Base-by-base conservation (phyloP, 2,329 filamentous ascomycete species). In the Hyphodiscus sp. region DNA sequence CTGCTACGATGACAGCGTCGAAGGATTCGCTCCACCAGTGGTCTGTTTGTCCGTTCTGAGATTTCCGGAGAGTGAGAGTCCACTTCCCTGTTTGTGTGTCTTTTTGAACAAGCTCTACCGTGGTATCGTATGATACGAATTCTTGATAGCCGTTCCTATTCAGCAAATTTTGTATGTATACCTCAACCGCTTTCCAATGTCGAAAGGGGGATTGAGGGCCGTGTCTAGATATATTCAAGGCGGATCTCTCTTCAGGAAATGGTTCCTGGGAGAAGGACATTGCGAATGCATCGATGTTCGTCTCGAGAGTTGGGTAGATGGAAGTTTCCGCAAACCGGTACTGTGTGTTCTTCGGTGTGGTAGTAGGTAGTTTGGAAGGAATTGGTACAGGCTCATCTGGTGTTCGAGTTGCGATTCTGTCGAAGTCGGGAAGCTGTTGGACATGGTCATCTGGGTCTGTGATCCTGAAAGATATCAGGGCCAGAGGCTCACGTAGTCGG, bases 1-100 rank as follows among this genome's bases (percentile, higher is more conserved):
- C 80, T 0, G 85, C 82, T 4, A 86, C 79, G 1, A 88, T 76
- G 0, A 89, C 73, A 0, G 83, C 81, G 62, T 89, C 85, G 56
- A 94, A 80, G 0, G 63, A 55, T 62, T 86, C 83, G 0, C 68
- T 69, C 82, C 82, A 85, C 81, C 83, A 86, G 55, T 77, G 76
- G 59, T 85, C 79, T 42, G 68, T 66, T 15, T 66, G 56, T 1
- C 64, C 58, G 2, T 69, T 69, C 2, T 68, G 65, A 59, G 67
- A 53, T 69, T 72, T 71, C 16, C 80, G 71, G 20, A 86, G 63
- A 1, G 74, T 77, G 2, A 83, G 60, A 42, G 71, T 72, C 81
- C 76, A 85, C 66, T 77, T 76, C 0, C 51, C 55, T 41, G 46
- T 56, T n/a, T 65, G 59, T 0, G 69, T 70, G 0, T 71, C 61